phyloP scores from a whole-genome alignment of 805 yeast species.

The Metschnikowia cubensis region DNA sequence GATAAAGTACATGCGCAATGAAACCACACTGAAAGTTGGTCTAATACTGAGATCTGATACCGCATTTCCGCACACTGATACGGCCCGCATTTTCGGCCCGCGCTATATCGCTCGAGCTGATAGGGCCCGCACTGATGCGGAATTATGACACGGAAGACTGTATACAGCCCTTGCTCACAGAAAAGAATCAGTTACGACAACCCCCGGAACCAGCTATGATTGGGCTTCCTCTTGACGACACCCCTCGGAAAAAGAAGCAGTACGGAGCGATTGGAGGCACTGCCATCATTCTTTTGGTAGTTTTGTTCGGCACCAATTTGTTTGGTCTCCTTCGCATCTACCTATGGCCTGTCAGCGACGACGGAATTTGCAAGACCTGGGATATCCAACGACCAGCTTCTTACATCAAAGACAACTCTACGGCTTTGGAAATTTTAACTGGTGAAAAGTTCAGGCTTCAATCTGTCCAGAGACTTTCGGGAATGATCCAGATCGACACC shows the following conservation, averaged over 20 bases:
- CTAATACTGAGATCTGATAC: neutral
- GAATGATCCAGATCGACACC: constrained; percentile 18
- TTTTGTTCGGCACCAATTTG: constrained; percentile 21
- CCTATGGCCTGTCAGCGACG: constrained; percentile 14
- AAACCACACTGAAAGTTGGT: neutral
- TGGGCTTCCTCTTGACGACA: constrained; percentile 17
- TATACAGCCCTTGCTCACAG: neutral
- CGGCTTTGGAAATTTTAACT: constrained; percentile 19
- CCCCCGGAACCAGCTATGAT: constrained; percentile 7
- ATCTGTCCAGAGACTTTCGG: constrained; percentile 13
- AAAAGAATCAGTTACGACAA: neutral
- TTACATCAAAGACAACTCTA: constrained; percentile 25
- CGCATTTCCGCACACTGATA: neutral
- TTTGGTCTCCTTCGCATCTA: constrained; percentile 19
- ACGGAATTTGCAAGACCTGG: constrained; percentile 15
- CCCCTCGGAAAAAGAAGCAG: constrained; percentile 10
- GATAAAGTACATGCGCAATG: too few species aligned
- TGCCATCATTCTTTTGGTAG: constrained; percentile 12
- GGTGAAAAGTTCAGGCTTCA: constrained; percentile 8
- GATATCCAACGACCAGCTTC: constrained; percentile 23
- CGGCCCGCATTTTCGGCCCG: too few species aligned
- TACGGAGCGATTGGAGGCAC: constrained; percentile 6
- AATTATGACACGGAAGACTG: neutral
- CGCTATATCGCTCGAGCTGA: too few species aligned
- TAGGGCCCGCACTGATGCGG: too few species aligned